A percentile compares a stretch with the other conserved stretches of the same genome.
phyloP scores from a whole-genome alignment of 371 early-diverging fungal species.

The Mucor plumbeus region DNA sequence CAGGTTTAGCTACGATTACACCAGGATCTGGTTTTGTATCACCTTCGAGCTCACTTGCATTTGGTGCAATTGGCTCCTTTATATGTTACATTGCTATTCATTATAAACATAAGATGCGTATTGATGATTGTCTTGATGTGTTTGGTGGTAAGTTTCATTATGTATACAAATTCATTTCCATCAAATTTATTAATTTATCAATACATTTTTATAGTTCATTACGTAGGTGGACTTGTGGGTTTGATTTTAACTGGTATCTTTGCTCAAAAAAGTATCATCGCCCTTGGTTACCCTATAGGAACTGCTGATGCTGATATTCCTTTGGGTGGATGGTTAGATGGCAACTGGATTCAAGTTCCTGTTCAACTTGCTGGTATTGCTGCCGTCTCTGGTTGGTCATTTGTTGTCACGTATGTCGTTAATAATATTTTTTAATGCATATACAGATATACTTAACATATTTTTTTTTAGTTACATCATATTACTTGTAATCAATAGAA shows the following conservation, averaged over 20 bases:
- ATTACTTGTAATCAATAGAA: slow-evolving; percentile 49
- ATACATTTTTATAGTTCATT: slow-evolving; percentile 50
- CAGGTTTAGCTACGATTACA: slow-evolving; percentile 81
- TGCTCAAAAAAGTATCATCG: slow-evolving; percentile 65
- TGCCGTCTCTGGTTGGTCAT: slow-evolving; percentile 65
- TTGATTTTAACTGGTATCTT: slow-evolving; percentile 75
- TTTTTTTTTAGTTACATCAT: slow-evolving; percentile 40
- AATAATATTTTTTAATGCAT: not conserved
- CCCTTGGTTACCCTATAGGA: slow-evolving; percentile 65
- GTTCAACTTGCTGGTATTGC: slow-evolving; percentile 64
- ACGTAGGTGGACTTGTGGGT: slow-evolving; percentile 77
- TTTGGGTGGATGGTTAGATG: slow-evolving; percentile 70
- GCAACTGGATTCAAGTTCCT: slow-evolving; percentile 67
- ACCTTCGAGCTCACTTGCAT: slow-evolving; percentile 70
- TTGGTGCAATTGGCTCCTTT: slow-evolving; percentile 67
- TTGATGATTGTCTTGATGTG: slow-evolving; percentile 80
- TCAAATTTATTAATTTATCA: not conserved
- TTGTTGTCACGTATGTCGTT: slow-evolving; percentile 51
- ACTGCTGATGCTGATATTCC: slow-evolving; percentile 50
- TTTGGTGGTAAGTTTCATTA: slow-evolving; percentile 42
- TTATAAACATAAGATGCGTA: slow-evolving; percentile 67
- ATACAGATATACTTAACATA: not conserved
- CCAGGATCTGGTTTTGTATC: slow-evolving; percentile 80
- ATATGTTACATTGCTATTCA: slow-evolving; percentile 69
- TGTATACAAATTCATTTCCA: too few relatives aligned